Conservation (phyloP, 78 protist species). For the Trichosphaerium sp. region DNA sequence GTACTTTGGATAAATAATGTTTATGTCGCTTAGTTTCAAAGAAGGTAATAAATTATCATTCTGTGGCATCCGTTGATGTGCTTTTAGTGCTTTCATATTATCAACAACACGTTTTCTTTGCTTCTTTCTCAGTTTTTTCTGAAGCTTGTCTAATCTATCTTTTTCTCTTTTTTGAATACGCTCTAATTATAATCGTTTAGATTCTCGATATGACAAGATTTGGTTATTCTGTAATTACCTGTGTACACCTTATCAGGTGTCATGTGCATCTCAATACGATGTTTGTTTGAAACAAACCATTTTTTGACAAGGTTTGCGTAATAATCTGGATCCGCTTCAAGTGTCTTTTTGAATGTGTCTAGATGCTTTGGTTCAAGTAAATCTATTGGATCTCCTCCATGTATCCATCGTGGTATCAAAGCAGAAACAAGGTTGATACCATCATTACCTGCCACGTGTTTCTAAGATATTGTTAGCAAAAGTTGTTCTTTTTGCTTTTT, state of each 20-base stretch:
- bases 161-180: slow-evolving; percentile 6
- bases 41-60: no score
- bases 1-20: no score
- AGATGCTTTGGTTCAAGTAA: not conserved
- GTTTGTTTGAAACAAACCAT: not conserved
- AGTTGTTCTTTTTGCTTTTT: not conserved
- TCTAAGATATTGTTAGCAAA: no score
- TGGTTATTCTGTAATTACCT: no score
- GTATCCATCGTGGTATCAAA: slow-evolving; percentile 18
- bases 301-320: not conserved
- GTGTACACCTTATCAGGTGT: no score
- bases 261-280: no score
- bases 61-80: slow-evolving; percentile 14
- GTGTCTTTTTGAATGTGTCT: not conserved
- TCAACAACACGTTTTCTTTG: not conserved
- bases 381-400: slow-evolving; percentile 21
- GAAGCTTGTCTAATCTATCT: not conserved
- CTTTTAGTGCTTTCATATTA: slow-evolving; percentile 3
- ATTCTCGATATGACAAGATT: no score
- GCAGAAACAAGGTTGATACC: slow-evolving; percentile 28
- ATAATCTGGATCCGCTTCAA: not conserved
- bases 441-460: not conserved
- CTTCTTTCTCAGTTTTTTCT: not conserved
- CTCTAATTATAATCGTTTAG: no score
- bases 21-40: no score